Evolutionary conservation across 1,139 yeast species (phyloP).

Genomic region (Tardiomyces digboiensis): DNA sequence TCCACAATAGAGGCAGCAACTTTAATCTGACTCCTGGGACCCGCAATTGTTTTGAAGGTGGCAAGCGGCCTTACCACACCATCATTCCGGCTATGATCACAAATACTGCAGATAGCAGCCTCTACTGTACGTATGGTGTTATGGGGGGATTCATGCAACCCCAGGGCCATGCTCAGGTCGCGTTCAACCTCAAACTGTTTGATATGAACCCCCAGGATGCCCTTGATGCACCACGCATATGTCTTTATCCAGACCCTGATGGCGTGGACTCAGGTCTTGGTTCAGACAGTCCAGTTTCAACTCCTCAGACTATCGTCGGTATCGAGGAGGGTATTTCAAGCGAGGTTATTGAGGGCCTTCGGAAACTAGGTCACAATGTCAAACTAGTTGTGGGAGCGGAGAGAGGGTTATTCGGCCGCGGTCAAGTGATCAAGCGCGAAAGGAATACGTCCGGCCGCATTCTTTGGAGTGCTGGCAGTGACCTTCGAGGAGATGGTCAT

Average conservation of each 20-base stretch:
- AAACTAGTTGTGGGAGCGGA: constrained; percentile 35
- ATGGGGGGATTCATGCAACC: constrained; percentile 92
- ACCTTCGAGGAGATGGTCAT: constrained; percentile 74
- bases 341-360: constrained; percentile 36
- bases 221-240: constrained; percentile 66
- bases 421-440: constrained; percentile 53
- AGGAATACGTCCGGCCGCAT: constrained; percentile 30
- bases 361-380: constrained; percentile 50
- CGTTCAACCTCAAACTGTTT: constrained; percentile 53
- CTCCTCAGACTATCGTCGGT: constrained; percentile 43
- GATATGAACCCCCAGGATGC: constrained; percentile 66
- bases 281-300: constrained; percentile 57
- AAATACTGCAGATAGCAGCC: constrained; percentile 27
- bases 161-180: constrained; percentile 76
- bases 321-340: constrained; percentile 55
- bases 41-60: constrained; percentile 54
- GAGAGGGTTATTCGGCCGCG: constrained; percentile 53
- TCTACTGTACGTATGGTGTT: constrained; percentile 69
- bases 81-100: constrained; percentile 79
- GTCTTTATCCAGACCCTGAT: constrained; percentile 40
- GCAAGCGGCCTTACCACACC: constrained; percentile 75
- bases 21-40: constrained; percentile 53
- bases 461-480: constrained; percentile 65
- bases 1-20: constrained; percentile 73
- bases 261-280: constrained; percentile 48